A percentile compares a stretch with the other conserved stretches of the same genome.
Conservation (phyloP, 1,284 basidiomycete species). For the Leccinum idahoense region DNA sequence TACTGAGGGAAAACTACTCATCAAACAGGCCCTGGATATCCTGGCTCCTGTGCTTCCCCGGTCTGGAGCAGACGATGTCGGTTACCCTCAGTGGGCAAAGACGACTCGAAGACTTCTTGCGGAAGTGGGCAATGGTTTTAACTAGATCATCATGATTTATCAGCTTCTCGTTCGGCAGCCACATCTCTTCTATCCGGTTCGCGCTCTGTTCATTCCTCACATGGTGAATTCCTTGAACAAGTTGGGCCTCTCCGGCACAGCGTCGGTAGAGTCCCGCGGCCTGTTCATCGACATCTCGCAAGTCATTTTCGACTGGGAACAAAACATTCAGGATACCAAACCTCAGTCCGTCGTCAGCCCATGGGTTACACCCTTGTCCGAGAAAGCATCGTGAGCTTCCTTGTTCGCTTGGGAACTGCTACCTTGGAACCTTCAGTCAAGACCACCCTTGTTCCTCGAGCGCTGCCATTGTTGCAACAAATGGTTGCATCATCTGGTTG, state of each 20-base stretch:
- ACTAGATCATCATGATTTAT: constrained; percentile 86
- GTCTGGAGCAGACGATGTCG: constrained; percentile 50
- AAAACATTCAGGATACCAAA: constrained; percentile 43
- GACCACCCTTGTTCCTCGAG: constrained; percentile 67
- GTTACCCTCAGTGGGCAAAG: constrained; percentile 84
- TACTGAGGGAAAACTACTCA: constrained; percentile 75
- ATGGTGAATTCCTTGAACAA: constrained; percentile 90
- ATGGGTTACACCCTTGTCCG: constrained; percentile 78
- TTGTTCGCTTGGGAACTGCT: constrained; percentile 83
- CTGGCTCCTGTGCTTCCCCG: constrained; percentile 83
- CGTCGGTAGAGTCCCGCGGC: constrained; percentile 78
- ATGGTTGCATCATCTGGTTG: constrained; percentile 83
- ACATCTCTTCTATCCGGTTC: constrained; percentile 89
- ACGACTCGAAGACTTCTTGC: constrained; percentile 83
- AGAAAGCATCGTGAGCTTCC: constrained; percentile 90
- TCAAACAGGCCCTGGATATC: constrained; percentile 86
- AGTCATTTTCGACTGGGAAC: constrained; percentile 87
- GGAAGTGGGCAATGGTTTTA: constrained; percentile 82
- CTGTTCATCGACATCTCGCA: constrained; percentile 83
- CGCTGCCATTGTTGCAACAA: constrained; percentile 75
- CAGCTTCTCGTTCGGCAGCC: constrained; percentile 91
- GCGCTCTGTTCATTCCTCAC: constrained; percentile 93
- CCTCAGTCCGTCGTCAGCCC: constrained; percentile 20
- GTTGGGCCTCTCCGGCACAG: constrained; percentile 74
- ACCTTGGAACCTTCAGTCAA: constrained; percentile 64